A percentile compares a stretch with the other conserved stretches of the same genome.
Evolutionary conservation across 495 filamentous ascomycete species (phyloP).

Genomic region (Geoglossum glabrum): DNA sequence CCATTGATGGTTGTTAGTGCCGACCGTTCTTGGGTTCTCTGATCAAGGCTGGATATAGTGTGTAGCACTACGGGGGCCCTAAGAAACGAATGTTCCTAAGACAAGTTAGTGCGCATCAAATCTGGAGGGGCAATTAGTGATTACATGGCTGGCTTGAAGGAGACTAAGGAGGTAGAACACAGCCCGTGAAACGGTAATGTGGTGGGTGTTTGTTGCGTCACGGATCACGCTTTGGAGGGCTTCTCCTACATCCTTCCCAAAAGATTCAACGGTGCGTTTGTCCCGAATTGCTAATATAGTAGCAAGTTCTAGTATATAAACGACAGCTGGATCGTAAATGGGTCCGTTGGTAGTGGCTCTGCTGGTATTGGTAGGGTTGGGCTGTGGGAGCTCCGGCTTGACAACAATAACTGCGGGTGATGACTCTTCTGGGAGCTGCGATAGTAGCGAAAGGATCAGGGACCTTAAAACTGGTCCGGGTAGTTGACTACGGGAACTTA

Average conservation of each 20-base stretch:
- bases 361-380: slow-evolving; percentile 33
- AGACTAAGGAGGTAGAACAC: slow-evolving; percentile 73
- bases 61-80: slow-evolving; percentile 86
- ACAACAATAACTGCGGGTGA: slow-evolving; percentile 68
- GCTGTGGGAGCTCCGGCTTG: slow-evolving; percentile 53
- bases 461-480: slow-evolving; percentile 42
- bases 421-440: slow-evolving; percentile 71
- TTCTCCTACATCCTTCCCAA: slow-evolving; percentile 62
- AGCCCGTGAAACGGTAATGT: slow-evolving; percentile 58
- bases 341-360: slow-evolving; percentile 23
- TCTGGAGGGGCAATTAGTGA: slow-evolving; percentile 13
- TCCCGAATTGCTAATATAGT: slow-evolving; percentile 72
- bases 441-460: slow-evolving; percentile 52
- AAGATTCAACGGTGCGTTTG: slow-evolving; percentile 39
- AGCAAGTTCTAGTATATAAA: slow-evolving; percentile 75
- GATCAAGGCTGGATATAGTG: slow-evolving; percentile 69
- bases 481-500: slow-evolving; percentile 33
- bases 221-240: slow-evolving; percentile 64
- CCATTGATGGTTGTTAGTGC: slow-evolving; percentile 59
- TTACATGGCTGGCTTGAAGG: slow-evolving; percentile 71
- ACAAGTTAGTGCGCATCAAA: slow-evolving; percentile 14
- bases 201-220: slow-evolving; percentile 57
- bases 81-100: slow-evolving; percentile 69
- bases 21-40: slow-evolving; percentile 52
- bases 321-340: slow-evolving; percentile 72